Conservation (phyloP, 1,284 basidiomycete species). For the Austroboletus novae-zelandiae region DNA sequence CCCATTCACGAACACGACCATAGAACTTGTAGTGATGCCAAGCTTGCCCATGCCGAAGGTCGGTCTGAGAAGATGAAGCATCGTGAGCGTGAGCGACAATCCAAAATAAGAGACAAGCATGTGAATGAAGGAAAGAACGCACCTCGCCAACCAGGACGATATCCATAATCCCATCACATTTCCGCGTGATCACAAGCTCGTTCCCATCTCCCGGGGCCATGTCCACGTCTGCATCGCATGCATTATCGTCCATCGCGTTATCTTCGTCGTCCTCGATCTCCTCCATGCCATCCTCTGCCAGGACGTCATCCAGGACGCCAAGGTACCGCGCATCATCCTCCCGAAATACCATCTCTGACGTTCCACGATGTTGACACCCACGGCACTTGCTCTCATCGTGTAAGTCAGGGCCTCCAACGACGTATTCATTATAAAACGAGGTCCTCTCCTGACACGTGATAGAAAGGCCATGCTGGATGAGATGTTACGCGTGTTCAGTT, state of each 20-base stretch:
- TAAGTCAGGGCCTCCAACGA: conserved; percentile 35
- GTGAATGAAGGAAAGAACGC: conserved; percentile 10
- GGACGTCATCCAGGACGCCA: neutral
- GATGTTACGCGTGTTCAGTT: neutral
- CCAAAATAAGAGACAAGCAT: neutral
- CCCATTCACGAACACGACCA: conserved; percentile 64
- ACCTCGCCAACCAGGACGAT: conserved; percentile 58
- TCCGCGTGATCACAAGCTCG: conserved; percentile 28
- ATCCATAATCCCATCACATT: conserved; percentile 54
- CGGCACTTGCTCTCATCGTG: conserved; percentile 45
- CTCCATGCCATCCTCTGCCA: conserved; percentile 12
- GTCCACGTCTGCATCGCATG: conserved; percentile 22
- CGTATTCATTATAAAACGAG: conserved; percentile 37
- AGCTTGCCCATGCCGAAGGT: conserved; percentile 52
- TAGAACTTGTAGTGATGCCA: conserved; percentile 61
- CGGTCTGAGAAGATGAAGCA: conserved; percentile 39
- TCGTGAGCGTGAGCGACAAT: conserved; percentile 3
- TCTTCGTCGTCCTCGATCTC: conserved; percentile 22
- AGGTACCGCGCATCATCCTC: conserved; percentile 26
- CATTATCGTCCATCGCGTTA: conserved; percentile 25
- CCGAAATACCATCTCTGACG: conserved; percentile 29
- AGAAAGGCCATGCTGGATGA: conserved; percentile 22
- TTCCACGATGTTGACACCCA: conserved; percentile 32
- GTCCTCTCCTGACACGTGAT: conserved; percentile 24
- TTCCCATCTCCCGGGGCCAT: conserved; percentile 16